Base-by-base conservation (phyloP, 768 basidiomycete species). In the Leccinum imitatum region DNA sequence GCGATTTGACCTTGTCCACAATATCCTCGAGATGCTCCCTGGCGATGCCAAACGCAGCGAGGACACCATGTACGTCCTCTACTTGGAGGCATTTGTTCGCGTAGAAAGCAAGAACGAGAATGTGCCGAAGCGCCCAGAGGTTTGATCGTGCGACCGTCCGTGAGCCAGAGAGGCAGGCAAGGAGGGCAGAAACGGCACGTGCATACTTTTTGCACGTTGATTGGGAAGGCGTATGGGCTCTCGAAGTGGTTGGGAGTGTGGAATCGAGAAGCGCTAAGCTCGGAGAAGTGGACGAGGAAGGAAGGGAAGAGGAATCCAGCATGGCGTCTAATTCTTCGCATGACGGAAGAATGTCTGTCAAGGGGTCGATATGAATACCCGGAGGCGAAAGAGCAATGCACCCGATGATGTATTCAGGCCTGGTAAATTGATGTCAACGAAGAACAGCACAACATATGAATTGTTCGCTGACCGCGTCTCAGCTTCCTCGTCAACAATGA, bases 111-210 rank as follows among this genome's bases (percentile, higher is more conserved):
- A 93, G 77, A 0, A 83, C 80, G 9, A 91, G 73, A 56, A 93
- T 76, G 68, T 93, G 90, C 9, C 84, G 82, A 5, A 98, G 69
- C 0, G 83, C 80, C 87, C 89, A 90, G 0, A 84, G 65, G 54
- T 89, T 82, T 15, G 76, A 74, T 53, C 78, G 82, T 4, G 87
- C 85, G 1, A 81, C 62, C n/a, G 82, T 76, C 39, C 91, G 84
- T 63, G 92, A 84, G 6, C 81, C 76, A 5, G 76, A 64, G 58
- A 92, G 76, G 27, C 84, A 70, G 1, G 81, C 75, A 3, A 92
- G 71, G 5, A 91, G 71, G 0, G 85, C 86, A 37, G 73, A 71
- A 13, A 85, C 79, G 5, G 80, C 75, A 17, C 94, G 84, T 2
- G 87, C 84, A 68, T 93, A 93, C 3, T 78, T 19, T 66, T 67